Base-by-base conservation (phyloP, 108 stramenopile genomes). In the Cyclotella sp. region DNA sequence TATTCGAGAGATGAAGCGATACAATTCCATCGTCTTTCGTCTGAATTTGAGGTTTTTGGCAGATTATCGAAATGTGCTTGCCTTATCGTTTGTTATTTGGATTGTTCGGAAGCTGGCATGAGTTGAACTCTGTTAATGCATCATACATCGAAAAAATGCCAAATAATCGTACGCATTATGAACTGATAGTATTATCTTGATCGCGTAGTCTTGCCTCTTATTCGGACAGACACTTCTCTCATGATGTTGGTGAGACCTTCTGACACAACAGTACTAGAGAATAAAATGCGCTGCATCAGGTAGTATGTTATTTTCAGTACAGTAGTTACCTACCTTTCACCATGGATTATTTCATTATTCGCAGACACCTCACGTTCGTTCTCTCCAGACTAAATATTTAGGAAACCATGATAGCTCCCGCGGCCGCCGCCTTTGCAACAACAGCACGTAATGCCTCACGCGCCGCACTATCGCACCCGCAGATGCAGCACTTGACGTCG, bases 41-140 rank as follows among this genome's bases (percentile, higher is more conserved):
- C 49, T 96, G 68, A 94, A 96, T 76, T 73, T 96, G 62, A 90
- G 95, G 18, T 89, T 91, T 45, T 68, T 96, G 42, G 95, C 95
- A 7, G 95, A 96, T 66, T 90, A 86, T 46, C 70, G 93, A 19
- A 92, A 91, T 66, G 55, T 90, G 8, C 34, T 89, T 9, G 76
- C 67, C 6, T 19, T 78, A 4, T 60, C 60, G 9, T 19, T 89
- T 76, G 16, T 70, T 8, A 30, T 59, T 59, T 80, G 78, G 78
- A 18, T 84, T 19, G 43, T 78, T 40, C 27, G 66, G 58, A 76
- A 53, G 30, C 51, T 68, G 49, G 18, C 15, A 14, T 49, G 67
- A 68, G 55, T 55, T 21, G 55, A 12, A 55, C 22, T 24, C 55
- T n/a, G 6, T 26, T 55, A 3, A 24, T 55, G 15, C n/a, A 1